phyloP scores from a whole-genome alignment of 345 rosid species.

The Cochlearia excelsa region DNA sequence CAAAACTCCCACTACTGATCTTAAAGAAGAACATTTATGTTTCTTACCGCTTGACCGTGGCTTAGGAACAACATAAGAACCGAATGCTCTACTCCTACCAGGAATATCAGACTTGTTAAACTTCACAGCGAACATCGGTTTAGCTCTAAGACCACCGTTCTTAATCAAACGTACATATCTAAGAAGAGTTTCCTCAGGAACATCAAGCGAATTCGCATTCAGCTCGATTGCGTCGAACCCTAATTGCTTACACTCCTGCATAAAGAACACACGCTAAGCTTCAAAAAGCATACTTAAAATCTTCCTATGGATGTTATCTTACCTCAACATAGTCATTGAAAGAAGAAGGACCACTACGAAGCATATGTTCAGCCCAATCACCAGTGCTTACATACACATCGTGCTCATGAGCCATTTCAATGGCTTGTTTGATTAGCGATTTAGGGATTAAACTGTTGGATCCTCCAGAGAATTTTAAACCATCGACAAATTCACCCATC shows the following conservation, averaged over 20 bases:
- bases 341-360: constrained; percentile 65
- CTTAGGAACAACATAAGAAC: constrained; percentile 64
- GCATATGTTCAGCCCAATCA: constrained; percentile 87
- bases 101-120: constrained; percentile 80
- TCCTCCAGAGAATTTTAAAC: constrained; percentile 84
- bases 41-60: constrained; percentile 69
- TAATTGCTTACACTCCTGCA: constrained; percentile 76
- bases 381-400: constrained; percentile 84
- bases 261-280: neutral
- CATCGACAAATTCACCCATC: constrained; percentile 85
- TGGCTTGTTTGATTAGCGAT: constrained; percentile 60
- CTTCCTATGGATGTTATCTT: neutral
- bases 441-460: constrained; percentile 78
- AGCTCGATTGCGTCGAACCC: constrained; percentile 89
- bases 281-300: neutral
- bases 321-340: constrained; percentile 81
- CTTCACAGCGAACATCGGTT: constrained; percentile 72
- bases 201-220: constrained; percentile 66
- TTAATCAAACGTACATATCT: constrained; percentile 80
- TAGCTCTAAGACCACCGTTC: constrained; percentile 76
- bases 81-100: constrained; percentile 61
- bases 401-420: constrained; percentile 70
- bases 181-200: constrained; percentile 82
- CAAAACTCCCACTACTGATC: neutral
- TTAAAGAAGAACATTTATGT: neutral